Base-by-base conservation (phyloP, 2,329 filamentous ascomycete species). In the Didymella keratinophila region DNA sequence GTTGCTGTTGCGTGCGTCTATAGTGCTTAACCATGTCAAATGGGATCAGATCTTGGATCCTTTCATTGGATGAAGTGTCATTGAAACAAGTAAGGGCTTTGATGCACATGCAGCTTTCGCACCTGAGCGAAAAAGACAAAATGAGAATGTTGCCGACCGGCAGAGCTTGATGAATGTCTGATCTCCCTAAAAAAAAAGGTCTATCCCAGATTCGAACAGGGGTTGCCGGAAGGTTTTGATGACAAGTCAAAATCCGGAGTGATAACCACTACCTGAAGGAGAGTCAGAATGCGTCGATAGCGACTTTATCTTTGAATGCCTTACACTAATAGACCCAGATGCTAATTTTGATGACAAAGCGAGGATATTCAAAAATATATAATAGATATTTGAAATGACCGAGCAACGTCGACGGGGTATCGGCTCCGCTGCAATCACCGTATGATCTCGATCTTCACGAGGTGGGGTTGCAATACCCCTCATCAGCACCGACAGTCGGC, bases 181-280 rank as follows among this genome's bases (percentile, higher is more conserved):
- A 34, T 1, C 5, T 5, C 32, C 14, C 1, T 21, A 21, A 56
- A 60, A 39, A 64, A 60, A 43, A 20, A 69, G 66, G 66, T 69
- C 66, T 62, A 67, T 61, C 66, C 66, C 61, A 65, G 67, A 65
- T 57, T 70, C 67, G 67, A 70, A 69, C 67, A 65, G 63, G 67
- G 67, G 67, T 70, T 67, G 65, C 67, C 60, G 62, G 66, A 68
- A 68, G 20, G 9, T 55, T 60, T 56, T 46, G 55, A 55, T 18
- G 27, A 47, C 23, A 9, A 18, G 52, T 68, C 66, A 68, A 65
- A 68, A 67, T 68, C 64, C 61, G 60, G 66, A 68, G 66, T 68
- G 66, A 68, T 68, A 59, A 68, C 66, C 66, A 65, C 66, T 68
- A 68, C 66, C 62, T 61, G 21, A 1, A 2, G 7, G 4, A 1